Evolutionary conservation across 2,329 filamentous ascomycete genomes (phyloP).

Genomic region (Pestalotiopsis sp.): DNA sequence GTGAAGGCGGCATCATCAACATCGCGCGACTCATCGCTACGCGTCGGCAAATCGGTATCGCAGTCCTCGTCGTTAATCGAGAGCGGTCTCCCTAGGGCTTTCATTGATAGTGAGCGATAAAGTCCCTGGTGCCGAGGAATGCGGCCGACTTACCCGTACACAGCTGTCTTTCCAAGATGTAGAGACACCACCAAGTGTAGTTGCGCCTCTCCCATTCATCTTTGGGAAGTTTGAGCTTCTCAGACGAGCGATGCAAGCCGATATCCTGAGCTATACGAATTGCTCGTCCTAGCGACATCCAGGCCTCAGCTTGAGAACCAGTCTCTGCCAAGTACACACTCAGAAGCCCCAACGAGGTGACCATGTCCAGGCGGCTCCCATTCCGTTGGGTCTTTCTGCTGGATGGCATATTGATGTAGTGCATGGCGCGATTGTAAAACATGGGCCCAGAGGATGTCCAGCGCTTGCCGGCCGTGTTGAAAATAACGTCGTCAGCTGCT

Average conservation of each 20-base stretch:
- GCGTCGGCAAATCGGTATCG: neutral
- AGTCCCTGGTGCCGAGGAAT: neutral
- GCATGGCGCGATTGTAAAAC: neutral
- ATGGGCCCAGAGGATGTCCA: neutral
- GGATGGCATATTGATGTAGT: neutral
- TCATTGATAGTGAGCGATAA: neutral
- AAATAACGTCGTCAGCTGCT: neutral
- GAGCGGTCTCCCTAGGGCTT: neutral
- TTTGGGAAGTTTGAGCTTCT: neutral
- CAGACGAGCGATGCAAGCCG: neutral
- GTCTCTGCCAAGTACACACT: constrained; percentile 2
- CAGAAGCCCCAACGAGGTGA: neutral
- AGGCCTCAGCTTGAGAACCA: constrained; percentile 1
- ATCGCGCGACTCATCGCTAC: neutral
- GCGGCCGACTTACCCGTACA: neutral
- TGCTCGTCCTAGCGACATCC: constrained; percentile 1
- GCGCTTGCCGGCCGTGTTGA: neutral
- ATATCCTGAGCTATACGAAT: constrained; percentile 5
- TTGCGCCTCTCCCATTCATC: neutral
- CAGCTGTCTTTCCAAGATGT: constrained; percentile 3
- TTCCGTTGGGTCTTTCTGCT: neutral
- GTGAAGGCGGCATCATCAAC: neutral
- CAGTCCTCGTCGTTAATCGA: constrained; percentile 2
- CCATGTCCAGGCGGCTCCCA: neutral
- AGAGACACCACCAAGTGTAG: constrained; percentile 2